Conservation (phyloP, 1,284 basidiomycete genomes). For the Sphagnurus paluster region DNA sequence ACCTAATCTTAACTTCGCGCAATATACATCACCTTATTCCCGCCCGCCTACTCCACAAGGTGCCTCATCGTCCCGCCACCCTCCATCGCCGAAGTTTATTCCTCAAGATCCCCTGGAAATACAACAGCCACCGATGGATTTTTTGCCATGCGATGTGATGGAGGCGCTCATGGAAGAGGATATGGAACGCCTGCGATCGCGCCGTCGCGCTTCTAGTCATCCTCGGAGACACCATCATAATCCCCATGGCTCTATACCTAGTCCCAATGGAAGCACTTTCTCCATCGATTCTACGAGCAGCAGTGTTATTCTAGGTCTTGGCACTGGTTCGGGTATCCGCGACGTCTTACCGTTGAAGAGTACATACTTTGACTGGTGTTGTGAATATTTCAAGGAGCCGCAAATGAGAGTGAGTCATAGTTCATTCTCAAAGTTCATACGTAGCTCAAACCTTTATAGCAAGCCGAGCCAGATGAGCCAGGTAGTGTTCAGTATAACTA, state of each 20-base stretch:
- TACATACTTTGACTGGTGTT: slow-evolving; percentile 93
- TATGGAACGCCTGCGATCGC: slow-evolving; percentile 79
- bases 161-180: slow-evolving; percentile 89
- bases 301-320: slow-evolving; percentile 70
- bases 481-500: slow-evolving; percentile 94
- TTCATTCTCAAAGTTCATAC: neutral
- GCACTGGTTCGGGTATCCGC: slow-evolving; percentile 69
- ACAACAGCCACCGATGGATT: slow-evolving; percentile 45
- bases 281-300: slow-evolving; percentile 65
- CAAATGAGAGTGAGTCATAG: slow-evolving; percentile 85
- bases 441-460: slow-evolving; percentile 43
- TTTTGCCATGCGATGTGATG: slow-evolving; percentile 74
- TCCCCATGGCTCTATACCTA: slow-evolving; percentile 48
- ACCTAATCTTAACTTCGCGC: slow-evolving; percentile 73
- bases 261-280: slow-evolving; percentile 73
- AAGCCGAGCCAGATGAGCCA: slow-evolving; percentile 94
- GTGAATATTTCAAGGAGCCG: slow-evolving; percentile 97
- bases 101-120: slow-evolving; percentile 23
- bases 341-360: slow-evolving; percentile 88
- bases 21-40: slow-evolving; percentile 76
- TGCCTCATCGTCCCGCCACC: slow-evolving; percentile 15
- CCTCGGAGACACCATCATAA: slow-evolving; percentile 38
- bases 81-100: slow-evolving; percentile 25
- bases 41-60: slow-evolving; percentile 44
- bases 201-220: slow-evolving; percentile 46